Evolutionary conservation across 768 basidiomycete genomes (phyloP), one percentile per base, ranked within the genome.

Genomic region (Phallus indusiatus): DNA sequence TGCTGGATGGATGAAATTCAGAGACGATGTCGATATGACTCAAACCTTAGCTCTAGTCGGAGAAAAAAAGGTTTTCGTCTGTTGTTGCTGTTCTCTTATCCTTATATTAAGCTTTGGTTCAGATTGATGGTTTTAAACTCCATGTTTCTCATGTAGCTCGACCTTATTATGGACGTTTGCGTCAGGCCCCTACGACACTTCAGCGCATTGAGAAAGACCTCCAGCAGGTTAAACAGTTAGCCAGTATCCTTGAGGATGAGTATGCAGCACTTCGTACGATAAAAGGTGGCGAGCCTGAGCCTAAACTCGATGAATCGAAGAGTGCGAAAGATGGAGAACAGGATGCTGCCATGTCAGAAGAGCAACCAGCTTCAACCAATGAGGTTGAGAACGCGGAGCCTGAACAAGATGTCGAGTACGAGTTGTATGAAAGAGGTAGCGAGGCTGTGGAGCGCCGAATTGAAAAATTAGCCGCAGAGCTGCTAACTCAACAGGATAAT

Each of bases 71-170:
- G 94, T 91, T 63, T 53, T 74, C 59, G 35, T 48, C 60, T 21
- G 47, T 55, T 20, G 24, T 21, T 56, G 52, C 52, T 53, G 11
- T 51, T 17, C 52, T n/a, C 36, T 42, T 47, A 42, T 34, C 33
- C 53, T 33, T 33, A 21, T 21, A 61, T 28, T 47, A 42, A 55
- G 53, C 28, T 47, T 33, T 57, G 55, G 6, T 59, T 21, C 65
- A 96, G 94, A 90, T 97, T 68, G 91, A 94, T 69, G 90, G 88
- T 58, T 96, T 97, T 78, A 94, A 92, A 67, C 76, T 96, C 54
- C 93, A 95, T 71, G 87, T 94, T 65, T 82, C 87, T 35, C 90
- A 90, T 69, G 88, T 83, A 67, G 76, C 80, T 52, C 85, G 82
- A 63, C 86, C 90, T 33, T 89, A 88, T 72, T 79, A 83, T 59